Conservation (phyloP, 164 flowering plant genomes). For the Vitis rotundifolia region DNA sequence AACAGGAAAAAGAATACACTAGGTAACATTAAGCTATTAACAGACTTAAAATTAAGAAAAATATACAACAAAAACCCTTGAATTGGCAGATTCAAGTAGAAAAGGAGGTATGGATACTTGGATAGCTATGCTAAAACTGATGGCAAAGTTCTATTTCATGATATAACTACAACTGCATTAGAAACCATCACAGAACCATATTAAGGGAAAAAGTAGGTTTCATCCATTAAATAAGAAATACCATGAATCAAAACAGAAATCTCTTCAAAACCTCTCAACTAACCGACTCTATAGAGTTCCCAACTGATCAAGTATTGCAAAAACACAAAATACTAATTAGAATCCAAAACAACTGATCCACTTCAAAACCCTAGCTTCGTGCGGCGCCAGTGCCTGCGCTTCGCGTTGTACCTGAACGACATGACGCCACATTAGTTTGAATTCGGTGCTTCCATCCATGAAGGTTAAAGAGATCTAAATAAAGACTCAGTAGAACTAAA, state of each 20-base stretch:
- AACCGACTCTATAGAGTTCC: not conserved
- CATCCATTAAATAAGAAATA: not conserved
- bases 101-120: too few relatives aligned
- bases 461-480: not conserved
- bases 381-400: slow-evolving; percentile 58
- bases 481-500: not conserved
- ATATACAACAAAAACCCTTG: too few relatives aligned
- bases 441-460: not conserved
- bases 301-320: slow-evolving; percentile 1
- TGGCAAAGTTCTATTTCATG: too few relatives aligned
- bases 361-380: slow-evolving; percentile 45
- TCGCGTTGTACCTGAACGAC: slow-evolving; percentile 41
- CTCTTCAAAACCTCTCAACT: not conserved
- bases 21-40: too few relatives aligned
- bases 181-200: too few relatives aligned
- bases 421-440: not conserved
- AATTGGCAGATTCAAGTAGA: too few relatives aligned
- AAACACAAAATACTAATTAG: not conserved
- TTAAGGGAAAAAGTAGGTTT: not conserved
- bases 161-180: too few relatives aligned
- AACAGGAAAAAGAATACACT: too few relatives aligned
- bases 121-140: too few relatives aligned
- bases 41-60: too few relatives aligned
- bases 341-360: slow-evolving; percentile 7
- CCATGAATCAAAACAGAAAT: not conserved